Evolutionary conservation across 495 filamentous ascomycete genomes (phyloP).

Genomic region (Neurospora tetrasperma): DNA sequence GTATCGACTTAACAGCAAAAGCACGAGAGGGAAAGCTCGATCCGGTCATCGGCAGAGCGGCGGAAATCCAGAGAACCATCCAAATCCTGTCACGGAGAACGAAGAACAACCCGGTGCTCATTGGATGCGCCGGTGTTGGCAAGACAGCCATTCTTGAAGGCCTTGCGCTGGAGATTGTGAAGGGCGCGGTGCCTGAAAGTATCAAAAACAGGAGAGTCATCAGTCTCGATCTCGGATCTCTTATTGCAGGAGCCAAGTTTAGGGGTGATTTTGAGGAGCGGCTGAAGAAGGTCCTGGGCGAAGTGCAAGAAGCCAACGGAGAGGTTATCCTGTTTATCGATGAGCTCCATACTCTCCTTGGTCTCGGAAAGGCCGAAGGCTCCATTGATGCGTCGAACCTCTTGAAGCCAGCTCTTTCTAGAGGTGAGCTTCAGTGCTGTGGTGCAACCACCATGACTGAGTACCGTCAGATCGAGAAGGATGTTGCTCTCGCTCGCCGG

Average conservation of each 20-base stretch:
- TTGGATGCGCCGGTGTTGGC: slow-evolving; percentile 84
- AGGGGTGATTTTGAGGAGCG: slow-evolving; percentile 94
- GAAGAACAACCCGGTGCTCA: slow-evolving; percentile 95
- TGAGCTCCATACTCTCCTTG: slow-evolving; percentile 84
- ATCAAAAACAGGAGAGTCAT: slow-evolving; percentile 92
- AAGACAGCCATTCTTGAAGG: slow-evolving; percentile 95
- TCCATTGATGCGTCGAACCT: slow-evolving; percentile 95
- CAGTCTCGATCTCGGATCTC: slow-evolving; percentile 72
- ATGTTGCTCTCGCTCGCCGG: slow-evolving; percentile 80
- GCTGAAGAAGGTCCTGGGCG: slow-evolving; percentile 79
- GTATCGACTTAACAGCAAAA: slow-evolving; percentile 77
- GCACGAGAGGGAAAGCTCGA: slow-evolving; percentile 87
- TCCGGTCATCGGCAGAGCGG: slow-evolving; percentile 86
- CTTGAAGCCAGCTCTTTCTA: slow-evolving; percentile 83
- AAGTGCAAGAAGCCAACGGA: slow-evolving; percentile 81
- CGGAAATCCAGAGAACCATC: slow-evolving; percentile 87
- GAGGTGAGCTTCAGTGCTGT: slow-evolving; percentile 90
- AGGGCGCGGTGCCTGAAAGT: slow-evolving; percentile 89
- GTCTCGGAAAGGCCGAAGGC: slow-evolving; percentile 88
- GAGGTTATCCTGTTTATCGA: slow-evolving; percentile 92
- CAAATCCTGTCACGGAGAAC: slow-evolving; percentile 87
- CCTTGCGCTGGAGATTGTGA: slow-evolving; percentile 79
- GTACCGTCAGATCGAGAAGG: slow-evolving; percentile 89
- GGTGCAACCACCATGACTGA: slow-evolving; percentile 90
- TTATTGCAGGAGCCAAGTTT: slow-evolving; percentile 95